These are phyloP conservation scores for Plasmodium blacklocki DNA, from an alignment of 169 alveolate genomes.

Conservation along the genomic window DNA sequence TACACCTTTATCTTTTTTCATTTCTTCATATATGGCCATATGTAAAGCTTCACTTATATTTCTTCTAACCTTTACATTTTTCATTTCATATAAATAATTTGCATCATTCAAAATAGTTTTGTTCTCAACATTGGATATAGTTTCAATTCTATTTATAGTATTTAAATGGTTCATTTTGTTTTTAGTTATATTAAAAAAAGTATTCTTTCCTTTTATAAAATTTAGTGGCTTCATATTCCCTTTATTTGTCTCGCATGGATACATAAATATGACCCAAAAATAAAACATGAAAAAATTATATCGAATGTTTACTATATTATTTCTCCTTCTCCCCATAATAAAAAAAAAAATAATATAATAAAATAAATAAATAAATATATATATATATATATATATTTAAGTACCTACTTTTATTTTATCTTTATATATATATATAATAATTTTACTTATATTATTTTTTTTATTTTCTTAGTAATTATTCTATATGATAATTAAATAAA, in stretches of 20 bases:
- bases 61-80: conserved; percentile 82
- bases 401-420: too few species aligned
- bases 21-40: conserved; percentile 93
- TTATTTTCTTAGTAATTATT: too few species aligned
- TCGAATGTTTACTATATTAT: too few species aligned
- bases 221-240: background rate
- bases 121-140: background rate
- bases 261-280: background rate
- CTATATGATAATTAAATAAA: too few species aligned
- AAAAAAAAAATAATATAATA: too few species aligned
- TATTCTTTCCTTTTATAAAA: background rate
- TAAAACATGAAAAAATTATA: background rate
- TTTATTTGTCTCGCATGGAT: background rate
- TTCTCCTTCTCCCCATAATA: too few species aligned
- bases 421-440: too few species aligned
- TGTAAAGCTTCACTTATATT: conserved; percentile 93
- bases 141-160: background rate
- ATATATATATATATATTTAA: too few species aligned
- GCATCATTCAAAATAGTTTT: conserved; percentile 37
- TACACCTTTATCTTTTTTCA: conserved; percentile 91
- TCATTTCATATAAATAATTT: conserved; percentile 68
- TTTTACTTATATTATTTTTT: too few species aligned
- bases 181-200: background rate
- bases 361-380: too few species aligned
- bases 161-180: background rate